Evolutionary conservation across 192 early-diverging fungal species (phyloP).

Genomic region (Gamsiella multidivaricata): DNA sequence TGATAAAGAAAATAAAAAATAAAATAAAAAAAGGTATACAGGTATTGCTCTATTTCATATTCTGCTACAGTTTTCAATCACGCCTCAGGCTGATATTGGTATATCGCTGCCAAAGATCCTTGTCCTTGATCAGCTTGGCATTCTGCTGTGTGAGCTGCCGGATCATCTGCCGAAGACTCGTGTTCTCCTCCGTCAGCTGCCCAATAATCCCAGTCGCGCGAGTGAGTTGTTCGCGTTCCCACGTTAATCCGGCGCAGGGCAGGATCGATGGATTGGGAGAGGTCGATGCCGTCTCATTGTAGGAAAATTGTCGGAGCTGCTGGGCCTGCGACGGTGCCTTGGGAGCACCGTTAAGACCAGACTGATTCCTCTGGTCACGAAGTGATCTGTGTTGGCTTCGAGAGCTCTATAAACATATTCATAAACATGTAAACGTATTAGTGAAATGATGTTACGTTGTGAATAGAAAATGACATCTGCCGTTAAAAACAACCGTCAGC

Average conservation of each 20-base stretch:
- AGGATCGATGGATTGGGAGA: not conserved
- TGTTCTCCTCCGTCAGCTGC: slow-evolving; percentile 45
- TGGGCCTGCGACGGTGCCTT: not conserved
- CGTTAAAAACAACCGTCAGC: not conserved
- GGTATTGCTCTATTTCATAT: no score
- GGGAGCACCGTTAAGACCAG: not conserved
- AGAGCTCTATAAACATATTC: not conserved
- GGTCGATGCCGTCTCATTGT: no score
- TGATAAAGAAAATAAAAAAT: no score
- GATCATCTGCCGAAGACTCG: slow-evolving; percentile 40
- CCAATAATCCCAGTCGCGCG: slow-evolving; percentile 48
- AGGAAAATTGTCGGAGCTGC: no score
- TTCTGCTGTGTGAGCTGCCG: slow-evolving; percentile 35
- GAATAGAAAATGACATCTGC: no score
- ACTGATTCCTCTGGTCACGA: not conserved
- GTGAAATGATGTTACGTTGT: no score
- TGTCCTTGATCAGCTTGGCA: slow-evolving; percentile 38
- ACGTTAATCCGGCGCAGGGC: slow-evolving; percentile 40
- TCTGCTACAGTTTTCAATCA: slow-evolving; percentile 21
- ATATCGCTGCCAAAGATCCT: slow-evolving; percentile 43
- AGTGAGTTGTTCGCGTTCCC: slow-evolving; percentile 44
- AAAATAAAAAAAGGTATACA: no score
- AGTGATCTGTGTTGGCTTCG: not conserved
- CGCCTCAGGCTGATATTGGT: slow-evolving; percentile 33
- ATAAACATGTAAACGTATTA: no score